Evolutionary conservation across 192 early-diverging fungal genomes (phyloP), one percentile per base, ranked within the genome.

Genomic region (Coemansia aciculifera): DNA sequence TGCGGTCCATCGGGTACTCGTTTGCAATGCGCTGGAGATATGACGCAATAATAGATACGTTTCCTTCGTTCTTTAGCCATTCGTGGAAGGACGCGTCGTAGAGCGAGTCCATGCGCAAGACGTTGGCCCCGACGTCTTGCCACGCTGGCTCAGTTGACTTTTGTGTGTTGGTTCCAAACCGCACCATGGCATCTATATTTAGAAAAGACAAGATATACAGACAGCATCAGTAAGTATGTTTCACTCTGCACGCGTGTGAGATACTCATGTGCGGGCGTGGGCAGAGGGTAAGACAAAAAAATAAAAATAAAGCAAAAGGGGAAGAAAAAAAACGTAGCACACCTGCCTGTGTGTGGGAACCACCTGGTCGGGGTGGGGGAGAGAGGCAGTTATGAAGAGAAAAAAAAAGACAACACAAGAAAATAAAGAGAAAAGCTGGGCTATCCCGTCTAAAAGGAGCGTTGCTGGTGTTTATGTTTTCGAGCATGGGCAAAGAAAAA

Each of bases 81-180:
- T 87, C 84, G 77, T 88, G 87, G 76, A 92, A 92, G 9, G 89
- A 87, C 49, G 90, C 89, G 49, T 90, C 90, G 59, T 92, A 92
- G 3, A 89, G 86, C 65, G 85, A 84, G 72, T 92, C 90, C 90
- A 92, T 92, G 61, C 85, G 86, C 63, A 87, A 84, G 42, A 91
- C 87, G 67, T 90, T 91, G 44, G 81, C 77, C 57, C 89, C 85
- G n/a, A 91, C 89, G 63, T 91, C 88, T 77, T 85, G 78, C 90
- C 90, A 91, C 10, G 81, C 76, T 0, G 81, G 77, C 73, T 78
- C 75, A 38, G 54, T 75, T 38, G 73, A 54, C 63, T 83, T 83
- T 76, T 83, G 81, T 66, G 73, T 75, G 67, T 78, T 79, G 74
- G 77, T 82, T 63, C 79, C 81, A 64, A 83, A 83, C 66, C 81